A percentile compares a stretch with the other conserved stretches of the same genome.
Evolutionary conservation across 2,329 filamentous ascomycete genomes (phyloP).

Genomic region (Colletotrichum agaves): DNA sequence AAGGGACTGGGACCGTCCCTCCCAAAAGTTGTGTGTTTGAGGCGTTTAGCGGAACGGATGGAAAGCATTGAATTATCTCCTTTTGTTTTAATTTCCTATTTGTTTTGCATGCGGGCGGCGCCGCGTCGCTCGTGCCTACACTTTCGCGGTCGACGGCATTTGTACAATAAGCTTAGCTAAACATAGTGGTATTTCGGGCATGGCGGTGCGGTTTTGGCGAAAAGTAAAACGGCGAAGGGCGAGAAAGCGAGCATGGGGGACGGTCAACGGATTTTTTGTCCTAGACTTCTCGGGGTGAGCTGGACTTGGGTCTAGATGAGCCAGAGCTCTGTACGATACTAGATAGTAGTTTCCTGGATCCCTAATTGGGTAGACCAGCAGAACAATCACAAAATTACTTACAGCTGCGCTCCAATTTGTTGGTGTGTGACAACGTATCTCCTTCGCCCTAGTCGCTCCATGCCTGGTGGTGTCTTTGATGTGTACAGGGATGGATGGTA

Average conservation of each 20-base stretch:
- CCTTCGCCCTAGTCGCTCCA: too few species aligned
- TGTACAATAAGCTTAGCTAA: slow-evolving; percentile 29
- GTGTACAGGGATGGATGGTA: background rate
- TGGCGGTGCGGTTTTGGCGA: slow-evolving; percentile 22
- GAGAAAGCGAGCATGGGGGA: background rate
- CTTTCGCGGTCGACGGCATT: slow-evolving; percentile 32
- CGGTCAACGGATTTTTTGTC: background rate
- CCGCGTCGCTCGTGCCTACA: slow-evolving; percentile 21
- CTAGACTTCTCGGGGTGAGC: background rate
- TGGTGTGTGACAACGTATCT: background rate
- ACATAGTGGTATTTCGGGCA: slow-evolving; percentile 31
- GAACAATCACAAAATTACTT: slow-evolving; percentile 8
- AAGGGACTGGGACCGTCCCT: background rate
- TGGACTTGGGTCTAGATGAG: background rate
- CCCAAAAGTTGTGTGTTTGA: slow-evolving; percentile 3
- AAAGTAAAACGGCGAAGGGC: slow-evolving; percentile 18
- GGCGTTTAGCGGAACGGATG: slow-evolving; percentile 29
- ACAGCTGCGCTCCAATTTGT: background rate
- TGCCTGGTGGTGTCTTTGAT: too few species aligned
- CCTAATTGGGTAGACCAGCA: slow-evolving; percentile 10
- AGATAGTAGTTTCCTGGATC: slow-evolving; percentile 12
- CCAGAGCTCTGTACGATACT: slow-evolving; percentile 27
- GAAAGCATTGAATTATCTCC: slow-evolving; percentile 27
- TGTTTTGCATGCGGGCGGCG: slow-evolving; percentile 29
- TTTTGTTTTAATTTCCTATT: slow-evolving; percentile 14